Base-by-base conservation (phyloP, 306 rosid species). In the Citrullus colocynthis region DNA sequence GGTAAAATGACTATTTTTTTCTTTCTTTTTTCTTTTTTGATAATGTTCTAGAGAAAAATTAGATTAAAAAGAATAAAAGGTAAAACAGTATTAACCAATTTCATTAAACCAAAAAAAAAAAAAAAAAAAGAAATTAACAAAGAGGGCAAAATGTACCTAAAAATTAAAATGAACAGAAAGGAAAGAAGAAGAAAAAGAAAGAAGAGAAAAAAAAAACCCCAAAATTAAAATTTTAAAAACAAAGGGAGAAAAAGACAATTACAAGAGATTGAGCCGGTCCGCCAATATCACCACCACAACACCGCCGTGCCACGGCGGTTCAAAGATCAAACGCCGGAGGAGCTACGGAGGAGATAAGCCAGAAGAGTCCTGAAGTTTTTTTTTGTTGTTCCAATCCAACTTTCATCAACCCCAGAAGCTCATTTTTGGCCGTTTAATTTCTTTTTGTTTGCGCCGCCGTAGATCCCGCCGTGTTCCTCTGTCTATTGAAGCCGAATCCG, bases 261-360 rank as follows among this genome's bases (percentile, higher is more conserved):
- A 63, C 70, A 78, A 63, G 80, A 78, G 80, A 78, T 78, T 78
- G 80, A 78, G 80, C 80, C 80, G 74, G 45, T 63, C 74, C 42
- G 80, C 80, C 75, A 78, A 78, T 63, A 78, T 63, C 80, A 78
- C 80, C 62, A 42, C 75, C 80, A 62, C 32, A 12, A 48, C n/a
- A 12, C 70, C 80, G 48, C 28, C 61, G n/a, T 41, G 59, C 6
- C 37, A 41, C 39, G 66, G 67, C 24, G 67, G 67, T 57, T 54
- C 42, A 74, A 13, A 37, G 55, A 76, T 78, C 75, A 63, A 62
- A 44, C 41, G 80, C 73, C 32, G 67, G 51, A 76, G 28, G 32
- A 75, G 48, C 63, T 62, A 37, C 73, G 73, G 73, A 34, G 45
- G 45, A 18, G 73, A 39, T 16, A 36, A 65, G 49, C 73, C 51